Percentiles rank a stretch among this genome's conserved stretches.
Conservation (phyloP, 2,329 filamentous ascomycete genomes). For the Mycosphaerella sp. region DNA sequence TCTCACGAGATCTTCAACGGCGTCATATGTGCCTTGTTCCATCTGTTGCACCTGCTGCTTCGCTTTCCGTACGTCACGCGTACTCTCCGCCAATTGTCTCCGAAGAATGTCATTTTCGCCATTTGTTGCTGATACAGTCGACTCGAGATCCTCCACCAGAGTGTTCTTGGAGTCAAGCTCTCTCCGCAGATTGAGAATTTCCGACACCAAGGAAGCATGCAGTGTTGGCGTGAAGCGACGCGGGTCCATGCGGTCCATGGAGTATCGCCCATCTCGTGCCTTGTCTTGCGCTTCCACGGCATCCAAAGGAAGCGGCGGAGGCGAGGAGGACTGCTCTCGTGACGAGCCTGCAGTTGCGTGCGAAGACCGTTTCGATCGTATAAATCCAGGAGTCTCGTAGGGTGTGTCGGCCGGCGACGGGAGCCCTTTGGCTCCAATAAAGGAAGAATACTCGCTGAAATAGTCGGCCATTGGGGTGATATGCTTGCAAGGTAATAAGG, state of each 20-base stretch:
- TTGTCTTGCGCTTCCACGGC: constrained; percentile 33
- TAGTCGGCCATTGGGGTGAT: constrained; percentile 35
- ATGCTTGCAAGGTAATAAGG: neutral
- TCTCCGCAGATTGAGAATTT: constrained; percentile 78
- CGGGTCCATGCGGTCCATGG: constrained; percentile 60
- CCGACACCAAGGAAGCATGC: constrained; percentile 88
- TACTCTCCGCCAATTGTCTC: constrained; percentile 53
- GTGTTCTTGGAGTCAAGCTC: constrained; percentile 87
- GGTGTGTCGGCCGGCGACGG: constrained; percentile 67
- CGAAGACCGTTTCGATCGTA: constrained; percentile 57
- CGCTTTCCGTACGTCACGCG: constrained; percentile 70
- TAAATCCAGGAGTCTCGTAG: constrained; percentile 52
- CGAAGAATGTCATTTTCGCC: constrained; percentile 69
- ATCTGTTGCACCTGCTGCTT: constrained; percentile 81
- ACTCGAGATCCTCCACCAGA: constrained; percentile 79
- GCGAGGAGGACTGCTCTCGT: constrained; percentile 57
- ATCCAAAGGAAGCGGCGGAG: constrained; percentile 48
- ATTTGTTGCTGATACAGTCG: constrained; percentile 61
- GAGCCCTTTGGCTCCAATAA: constrained; percentile 50
- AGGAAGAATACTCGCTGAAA: constrained; percentile 41
- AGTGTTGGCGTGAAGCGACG: constrained; percentile 90
- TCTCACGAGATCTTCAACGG: constrained; percentile 71
- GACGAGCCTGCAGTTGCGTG: constrained; percentile 51
- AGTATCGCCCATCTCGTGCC: constrained; percentile 47
- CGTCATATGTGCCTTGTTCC: constrained; percentile 81